Evolutionary conservation across 2,329 filamentous ascomycete species (phyloP).

Genomic region (Fusarium heterosporum): DNA sequence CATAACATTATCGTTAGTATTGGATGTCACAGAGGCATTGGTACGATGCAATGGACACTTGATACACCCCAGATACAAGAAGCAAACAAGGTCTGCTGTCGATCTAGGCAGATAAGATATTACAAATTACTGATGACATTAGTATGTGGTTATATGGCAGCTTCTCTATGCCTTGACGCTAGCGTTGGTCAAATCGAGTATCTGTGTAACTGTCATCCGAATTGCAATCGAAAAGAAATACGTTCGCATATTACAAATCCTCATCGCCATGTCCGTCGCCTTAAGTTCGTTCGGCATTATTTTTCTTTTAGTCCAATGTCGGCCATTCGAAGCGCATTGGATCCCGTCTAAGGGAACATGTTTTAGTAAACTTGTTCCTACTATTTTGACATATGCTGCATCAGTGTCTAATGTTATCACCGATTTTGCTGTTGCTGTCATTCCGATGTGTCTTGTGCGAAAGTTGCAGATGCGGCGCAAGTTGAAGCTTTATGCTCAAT

Average conservation of each 20-base stretch:
- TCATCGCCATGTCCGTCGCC: not conserved
- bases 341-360: slow-evolving; percentile 6
- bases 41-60: not conserved
- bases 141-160: slow-evolving; percentile 23
- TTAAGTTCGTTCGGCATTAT: slow-evolving; percentile 5
- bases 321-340: slow-evolving; percentile 9
- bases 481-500: slow-evolving; percentile 5
- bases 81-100: slow-evolving; percentile 7
- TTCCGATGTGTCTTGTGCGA: slow-evolving; percentile 14
- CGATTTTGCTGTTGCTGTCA: slow-evolving; percentile 9
- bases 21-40: slow-evolving; percentile 8
- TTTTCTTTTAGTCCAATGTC: slow-evolving; percentile 3
- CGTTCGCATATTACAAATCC: not conserved
- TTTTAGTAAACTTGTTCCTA: slow-evolving; percentile 10
- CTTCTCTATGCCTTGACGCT: slow-evolving; percentile 11
- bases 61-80: slow-evolving; percentile 5
- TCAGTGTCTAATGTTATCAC: slow-evolving; percentile 23
- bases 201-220: slow-evolving; percentile 18
- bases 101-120: not conserved
- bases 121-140: not conserved
- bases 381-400: slow-evolving; percentile 13
- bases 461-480: slow-evolving; percentile 25
- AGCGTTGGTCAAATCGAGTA: slow-evolving; percentile 17
- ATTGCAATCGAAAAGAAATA: slow-evolving; percentile 6
- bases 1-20: slow-evolving; percentile 16